Conservation (phyloP, 768 basidiomycete species). For the Paxillus rubicundulus region DNA sequence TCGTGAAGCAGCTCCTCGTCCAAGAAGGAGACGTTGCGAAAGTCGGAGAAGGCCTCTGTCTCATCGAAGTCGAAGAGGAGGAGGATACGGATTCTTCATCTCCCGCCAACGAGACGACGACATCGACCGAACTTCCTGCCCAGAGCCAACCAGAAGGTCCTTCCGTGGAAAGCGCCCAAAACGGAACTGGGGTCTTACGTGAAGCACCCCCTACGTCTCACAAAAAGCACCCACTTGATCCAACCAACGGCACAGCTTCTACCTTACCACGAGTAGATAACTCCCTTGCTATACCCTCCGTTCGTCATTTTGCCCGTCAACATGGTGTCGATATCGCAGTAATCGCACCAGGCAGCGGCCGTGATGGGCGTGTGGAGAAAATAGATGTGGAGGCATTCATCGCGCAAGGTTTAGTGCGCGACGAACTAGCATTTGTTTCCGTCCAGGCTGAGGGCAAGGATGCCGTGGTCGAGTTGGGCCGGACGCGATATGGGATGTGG, state of each 20-base stretch:
- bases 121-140: not conserved
- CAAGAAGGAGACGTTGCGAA: slow-evolving; percentile 82
- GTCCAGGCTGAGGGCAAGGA: slow-evolving; percentile 35
- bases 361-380: slow-evolving; percentile 71
- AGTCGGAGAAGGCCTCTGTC: slow-evolving; percentile 74
- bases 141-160: slow-evolving; percentile 14
- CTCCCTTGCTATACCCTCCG: slow-evolving; percentile 71
- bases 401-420: slow-evolving; percentile 9
- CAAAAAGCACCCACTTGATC: slow-evolving; percentile 63
- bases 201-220: slow-evolving; percentile 9
- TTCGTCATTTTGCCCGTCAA: slow-evolving; percentile 72
- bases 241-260: slow-evolving; percentile 35
- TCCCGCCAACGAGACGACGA: not conserved
- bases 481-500: slow-evolving; percentile 85
- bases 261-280: slow-evolving; percentile 24
- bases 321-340: slow-evolving; percentile 56
- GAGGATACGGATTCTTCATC: slow-evolving; percentile 3
- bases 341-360: slow-evolving; percentile 68
- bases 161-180: not conserved
- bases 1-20: slow-evolving; percentile 69
- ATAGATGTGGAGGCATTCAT: slow-evolving; percentile 68
- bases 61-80: slow-evolving; percentile 79
- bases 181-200: not conserved
- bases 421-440: not conserved
- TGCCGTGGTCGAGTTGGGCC: slow-evolving; percentile 64